Conservation (phyloP, 2,329 filamentous ascomycete species). For the Pyricularia grisea region DNA sequence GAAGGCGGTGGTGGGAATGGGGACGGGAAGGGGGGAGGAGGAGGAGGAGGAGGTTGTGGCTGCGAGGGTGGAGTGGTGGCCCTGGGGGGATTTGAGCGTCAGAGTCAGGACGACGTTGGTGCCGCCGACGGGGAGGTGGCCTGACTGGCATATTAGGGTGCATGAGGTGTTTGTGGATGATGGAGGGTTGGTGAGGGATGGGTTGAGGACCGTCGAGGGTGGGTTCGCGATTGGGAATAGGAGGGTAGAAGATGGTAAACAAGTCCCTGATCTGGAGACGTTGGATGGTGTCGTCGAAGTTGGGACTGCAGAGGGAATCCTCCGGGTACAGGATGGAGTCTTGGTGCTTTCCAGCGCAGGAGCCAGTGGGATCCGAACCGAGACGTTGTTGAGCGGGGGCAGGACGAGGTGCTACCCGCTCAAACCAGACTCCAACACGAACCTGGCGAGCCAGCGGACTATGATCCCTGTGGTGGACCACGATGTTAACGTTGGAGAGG, state of each 20-base stretch:
- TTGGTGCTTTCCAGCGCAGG: not conserved
- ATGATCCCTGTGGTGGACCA: constrained; percentile 13
- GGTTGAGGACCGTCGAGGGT: constrained; percentile 12
- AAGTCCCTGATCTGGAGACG: not conserved
- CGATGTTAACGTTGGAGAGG: not conserved
- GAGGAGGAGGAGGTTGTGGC: not conserved
- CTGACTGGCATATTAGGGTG: constrained; percentile 28
- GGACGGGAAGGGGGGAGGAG: too few relatives aligned
- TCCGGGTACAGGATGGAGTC: not conserved
- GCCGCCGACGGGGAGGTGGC: constrained; percentile 19
- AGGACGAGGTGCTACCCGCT: constrained; percentile 5
- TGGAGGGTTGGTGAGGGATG: constrained; percentile 1
- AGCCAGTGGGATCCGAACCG: not conserved
- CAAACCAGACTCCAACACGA: constrained; percentile 22
- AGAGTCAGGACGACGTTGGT: constrained; percentile 25
- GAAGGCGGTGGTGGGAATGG: not conserved
- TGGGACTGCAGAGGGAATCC: not conserved
- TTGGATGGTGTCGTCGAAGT: not conserved
- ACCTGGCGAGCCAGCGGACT: constrained; percentile 16
- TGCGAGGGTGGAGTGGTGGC: constrained; percentile 9
- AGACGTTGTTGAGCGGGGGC: not conserved
- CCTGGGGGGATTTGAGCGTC: constrained; percentile 12
- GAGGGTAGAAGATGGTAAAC: constrained; percentile 1
- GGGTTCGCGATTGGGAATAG: constrained; percentile 15
- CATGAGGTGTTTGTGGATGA: constrained; percentile 17